Conservation (phyloP, 768 basidiomycete genomes). For the Albatrellus ellisii region DNA sequence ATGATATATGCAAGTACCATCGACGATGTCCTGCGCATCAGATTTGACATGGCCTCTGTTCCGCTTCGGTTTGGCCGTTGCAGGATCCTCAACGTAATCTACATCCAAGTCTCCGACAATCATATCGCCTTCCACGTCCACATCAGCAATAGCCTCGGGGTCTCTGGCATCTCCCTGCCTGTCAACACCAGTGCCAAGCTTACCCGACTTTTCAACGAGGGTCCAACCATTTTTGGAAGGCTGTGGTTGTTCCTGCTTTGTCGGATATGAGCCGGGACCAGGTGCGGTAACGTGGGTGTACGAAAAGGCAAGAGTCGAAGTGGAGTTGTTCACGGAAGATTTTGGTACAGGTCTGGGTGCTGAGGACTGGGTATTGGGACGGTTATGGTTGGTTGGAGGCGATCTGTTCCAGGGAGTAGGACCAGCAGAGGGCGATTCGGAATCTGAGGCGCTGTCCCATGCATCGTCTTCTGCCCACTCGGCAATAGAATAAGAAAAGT, state of each 20-base stretch:
- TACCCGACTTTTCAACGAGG: conserved; percentile 7
- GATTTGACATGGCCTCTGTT: conserved; percentile 5
- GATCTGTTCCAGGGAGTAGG: conserved; percentile 9
- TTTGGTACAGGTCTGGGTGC: conserved; percentile 11
- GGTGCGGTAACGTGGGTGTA: conserved; percentile 14
- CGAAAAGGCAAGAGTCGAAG: conserved; percentile 13
- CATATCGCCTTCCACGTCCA: conserved; percentile 7
- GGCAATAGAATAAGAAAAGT: conserved; percentile 12
- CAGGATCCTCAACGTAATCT: conserved; percentile 11
- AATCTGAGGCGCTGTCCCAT: conserved; percentile 23
- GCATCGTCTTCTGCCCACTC: conserved; percentile 23
- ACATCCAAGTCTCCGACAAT: conserved; percentile 8
- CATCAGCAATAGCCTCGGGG: neutral
- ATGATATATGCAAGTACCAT: conserved; percentile 4
- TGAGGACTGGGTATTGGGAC: neutral
- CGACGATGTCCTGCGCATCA: conserved; percentile 14
- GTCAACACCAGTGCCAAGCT: neutral
- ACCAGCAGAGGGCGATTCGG: conserved; percentile 10
- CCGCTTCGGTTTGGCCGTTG: neutral
- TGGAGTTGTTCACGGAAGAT: conserved; percentile 10
- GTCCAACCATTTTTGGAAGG: conserved; percentile 13
- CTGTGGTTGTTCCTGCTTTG: conserved; percentile 5
- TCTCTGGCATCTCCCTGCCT: conserved; percentile 1
- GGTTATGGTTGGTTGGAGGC: conserved; percentile 2
- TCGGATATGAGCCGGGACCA: conserved; percentile 9